A percentile compares a stretch with the other conserved stretches of the same genome.
Conservation (phyloP, 1,284 basidiomycete genomes). For the Sparassis latifolia region DNA sequence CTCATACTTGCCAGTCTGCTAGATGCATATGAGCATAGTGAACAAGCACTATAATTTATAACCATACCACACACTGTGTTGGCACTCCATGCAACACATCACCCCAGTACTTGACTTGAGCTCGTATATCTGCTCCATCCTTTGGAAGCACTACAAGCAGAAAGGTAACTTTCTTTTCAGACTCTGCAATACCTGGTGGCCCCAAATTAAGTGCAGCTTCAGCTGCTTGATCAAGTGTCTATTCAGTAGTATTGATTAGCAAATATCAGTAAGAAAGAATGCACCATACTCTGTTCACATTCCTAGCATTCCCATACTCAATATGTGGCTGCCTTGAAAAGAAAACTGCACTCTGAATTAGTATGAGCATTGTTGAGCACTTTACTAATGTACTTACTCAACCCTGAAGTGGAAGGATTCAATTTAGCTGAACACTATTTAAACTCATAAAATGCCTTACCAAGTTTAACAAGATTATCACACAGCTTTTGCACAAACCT, state of each 20-base stretch:
- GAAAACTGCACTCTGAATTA: no score
- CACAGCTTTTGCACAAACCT: constrained; percentile 19
- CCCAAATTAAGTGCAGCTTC: not conserved
- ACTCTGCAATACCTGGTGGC: not conserved
- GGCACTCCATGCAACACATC: constrained; percentile 25
- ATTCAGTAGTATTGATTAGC: not conserved
- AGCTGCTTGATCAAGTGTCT: constrained; percentile 1
- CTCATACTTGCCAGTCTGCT: constrained; percentile 27
- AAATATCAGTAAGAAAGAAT: not conserved
- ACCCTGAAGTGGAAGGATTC: no score
- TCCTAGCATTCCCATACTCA: not conserved
- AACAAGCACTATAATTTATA: not conserved
- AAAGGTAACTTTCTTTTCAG: constrained; percentile 21
- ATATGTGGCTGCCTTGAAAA: not conserved
- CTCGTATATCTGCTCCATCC: constrained; percentile 26
- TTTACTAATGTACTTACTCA: no score
- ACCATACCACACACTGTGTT: constrained; percentile 27
- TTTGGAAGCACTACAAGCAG: constrained; percentile 22
- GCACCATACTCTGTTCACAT: not conserved
- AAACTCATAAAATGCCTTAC: constrained; percentile 15
- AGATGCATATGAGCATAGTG: not conserved
- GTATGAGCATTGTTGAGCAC: no score
- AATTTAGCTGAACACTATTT: not conserved
- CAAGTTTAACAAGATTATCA: constrained; percentile 24
- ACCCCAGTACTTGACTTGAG: constrained; percentile 38